phyloP scores from a whole-genome alignment of 2,329 filamentous ascomycete genomes.

The Penicillium polonicum region DNA sequence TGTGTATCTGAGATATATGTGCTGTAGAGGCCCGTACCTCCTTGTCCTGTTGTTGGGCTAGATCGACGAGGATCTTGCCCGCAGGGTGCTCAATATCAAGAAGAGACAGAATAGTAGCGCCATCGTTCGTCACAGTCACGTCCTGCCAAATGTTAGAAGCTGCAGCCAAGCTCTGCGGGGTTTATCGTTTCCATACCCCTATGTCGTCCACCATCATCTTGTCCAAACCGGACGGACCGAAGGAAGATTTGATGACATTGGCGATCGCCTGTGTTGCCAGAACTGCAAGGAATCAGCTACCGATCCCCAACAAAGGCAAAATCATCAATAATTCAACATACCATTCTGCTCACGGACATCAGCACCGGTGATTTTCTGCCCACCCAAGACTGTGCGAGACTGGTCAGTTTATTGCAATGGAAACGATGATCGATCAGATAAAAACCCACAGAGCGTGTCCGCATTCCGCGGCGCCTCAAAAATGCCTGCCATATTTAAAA shows the following conservation, averaged over 20 bases:
- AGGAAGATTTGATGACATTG: constrained; percentile 98
- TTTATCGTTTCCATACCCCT: constrained; percentile 60
- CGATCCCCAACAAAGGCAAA: neutral
- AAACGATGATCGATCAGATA: constrained; percentile 8
- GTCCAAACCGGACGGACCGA: constrained; percentile 92
- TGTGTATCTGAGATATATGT: neutral
- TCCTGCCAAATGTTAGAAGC: constrained; percentile 57
- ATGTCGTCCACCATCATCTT: constrained; percentile 99
- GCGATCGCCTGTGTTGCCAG: constrained; percentile 94
- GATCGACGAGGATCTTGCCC: constrained; percentile 95
- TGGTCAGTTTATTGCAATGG: constrained; percentile 32
- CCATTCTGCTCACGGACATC: constrained; percentile 98
- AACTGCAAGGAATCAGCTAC: constrained; percentile 54
- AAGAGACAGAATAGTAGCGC: constrained; percentile 90
- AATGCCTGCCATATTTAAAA: constrained; percentile 75
- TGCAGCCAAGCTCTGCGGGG: constrained; percentile 21
- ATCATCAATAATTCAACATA: constrained; percentile 44
- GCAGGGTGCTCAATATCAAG: constrained; percentile 97
- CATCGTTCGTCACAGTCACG: constrained; percentile 98
- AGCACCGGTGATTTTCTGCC: constrained; percentile 92
- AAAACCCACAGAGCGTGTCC: constrained; percentile 77
- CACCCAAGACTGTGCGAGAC: constrained; percentile 70
- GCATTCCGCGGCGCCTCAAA: constrained; percentile 91
- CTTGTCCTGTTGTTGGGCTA: constrained; percentile 98
- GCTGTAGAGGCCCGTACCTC: constrained; percentile 54